phyloP scores from a whole-genome alignment of 1,284 basidiomycete species.

The Testicularia cyperi region DNA sequence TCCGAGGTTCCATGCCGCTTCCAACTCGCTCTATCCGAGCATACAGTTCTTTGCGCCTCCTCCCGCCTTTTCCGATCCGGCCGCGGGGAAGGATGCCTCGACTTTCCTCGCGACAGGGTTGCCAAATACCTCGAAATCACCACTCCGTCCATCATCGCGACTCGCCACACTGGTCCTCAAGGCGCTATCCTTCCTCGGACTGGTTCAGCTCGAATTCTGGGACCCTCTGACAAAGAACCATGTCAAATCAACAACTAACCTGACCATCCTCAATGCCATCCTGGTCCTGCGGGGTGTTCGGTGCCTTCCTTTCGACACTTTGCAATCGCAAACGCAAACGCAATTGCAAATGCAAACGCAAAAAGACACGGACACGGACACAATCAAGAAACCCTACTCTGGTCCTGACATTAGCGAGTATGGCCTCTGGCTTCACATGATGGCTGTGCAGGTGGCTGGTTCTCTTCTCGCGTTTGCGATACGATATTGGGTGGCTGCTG shows the following conservation, averaged over 20 bases:
- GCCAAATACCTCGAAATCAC: conserved; percentile 7
- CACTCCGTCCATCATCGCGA: conserved; percentile 4
- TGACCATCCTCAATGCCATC: conserved; percentile 55
- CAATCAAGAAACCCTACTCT: background rate
- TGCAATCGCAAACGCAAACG: too few species aligned
- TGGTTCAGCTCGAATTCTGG: conserved; percentile 37
- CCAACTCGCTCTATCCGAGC: conserved; percentile 35
- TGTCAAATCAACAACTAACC: conserved; percentile 48
- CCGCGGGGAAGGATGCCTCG: background rate
- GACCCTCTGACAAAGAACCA: background rate
- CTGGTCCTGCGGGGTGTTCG: conserved; percentile 47
- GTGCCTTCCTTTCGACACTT: too few species aligned
- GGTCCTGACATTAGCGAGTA: conserved; percentile 39
- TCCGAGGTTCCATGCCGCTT: conserved; percentile 64
- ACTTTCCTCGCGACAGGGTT: background rate
- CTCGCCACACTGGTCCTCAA: conserved; percentile 16
- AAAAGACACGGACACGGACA: background rate
- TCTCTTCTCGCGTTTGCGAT: conserved; percentile 49
- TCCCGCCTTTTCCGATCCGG: too few species aligned
- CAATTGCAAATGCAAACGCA: too few species aligned
- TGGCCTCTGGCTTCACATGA: conserved; percentile 41
- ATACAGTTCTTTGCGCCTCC: conserved; percentile 25
- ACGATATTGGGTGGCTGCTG: conserved; percentile 48
- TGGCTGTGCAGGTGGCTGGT: conserved; percentile 46
- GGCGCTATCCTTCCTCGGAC: conserved; percentile 7